Evolutionary conservation across 2,329 filamentous ascomycete species (phyloP), one percentile per base, ranked within the genome.

Genomic region (Aureobasidium melanogenum): DNA sequence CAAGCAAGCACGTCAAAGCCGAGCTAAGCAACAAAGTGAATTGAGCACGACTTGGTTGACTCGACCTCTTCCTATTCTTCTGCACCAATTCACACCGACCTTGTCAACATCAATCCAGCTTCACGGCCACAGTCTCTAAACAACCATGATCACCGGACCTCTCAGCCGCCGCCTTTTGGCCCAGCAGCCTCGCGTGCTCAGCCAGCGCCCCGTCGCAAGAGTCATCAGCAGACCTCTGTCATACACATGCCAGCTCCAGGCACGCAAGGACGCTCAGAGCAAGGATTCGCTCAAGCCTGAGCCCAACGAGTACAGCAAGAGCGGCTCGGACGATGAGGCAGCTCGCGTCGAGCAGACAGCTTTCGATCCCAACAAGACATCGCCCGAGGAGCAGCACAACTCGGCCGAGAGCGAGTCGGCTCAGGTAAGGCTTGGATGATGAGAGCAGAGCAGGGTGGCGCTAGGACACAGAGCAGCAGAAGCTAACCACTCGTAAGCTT

Each of bases 331-430:
- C 66, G 76, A 85, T 46, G 75, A 76, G 14, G 80, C 85, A 0
- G 79, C 81, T 0, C 76, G 80, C 32, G 76, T 82, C 61, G 71
- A 77, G 3, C 79, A 85, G 44, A 81, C 85, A 0, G 87, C 91
- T 0, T 95, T 89, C 73, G 81, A 90, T 70, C 84, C 85, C 0
- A 74, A 79, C 60, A 83, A 83, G 71, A 92, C 88, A 28, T 76
- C 79, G 22, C 90, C 90, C 0, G 86, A 91, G 69, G 69, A 74
- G 24, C 82, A 84, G 73, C 81, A 76, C 66, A 70, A 63, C 17
- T 70, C 66, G 5, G 74, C 74, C 1, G 72, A 70, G 50, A 57
- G 67, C 24, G 75, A 77, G 66, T 67, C 67, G 24, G 70, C 66
- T 56, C 52, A 51, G 57, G 62, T 65, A 50, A 62, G 64, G 28